A percentile compares a stretch with the other conserved stretches of the same genome.
Conservation (phyloP, 2,329 filamentous ascomycete species). For the Reticulascus tulasneorum region DNA sequence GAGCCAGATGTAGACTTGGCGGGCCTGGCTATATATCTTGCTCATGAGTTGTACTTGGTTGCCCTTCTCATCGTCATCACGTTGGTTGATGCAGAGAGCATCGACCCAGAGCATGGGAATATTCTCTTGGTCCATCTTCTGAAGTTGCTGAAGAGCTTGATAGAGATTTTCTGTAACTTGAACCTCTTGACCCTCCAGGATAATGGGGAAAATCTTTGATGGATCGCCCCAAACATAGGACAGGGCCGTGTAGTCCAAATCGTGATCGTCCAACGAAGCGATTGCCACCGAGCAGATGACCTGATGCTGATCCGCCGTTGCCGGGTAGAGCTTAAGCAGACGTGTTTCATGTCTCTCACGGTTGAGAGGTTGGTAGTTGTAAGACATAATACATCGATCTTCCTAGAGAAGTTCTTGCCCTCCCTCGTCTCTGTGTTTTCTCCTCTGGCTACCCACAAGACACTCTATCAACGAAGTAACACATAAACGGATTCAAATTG, state of each 20-base stretch:
- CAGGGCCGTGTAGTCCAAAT: slow-evolving; percentile 1
- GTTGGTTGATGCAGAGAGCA: slow-evolving; percentile 7
- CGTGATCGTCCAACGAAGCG: neutral
- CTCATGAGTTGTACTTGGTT: slow-evolving; percentile 10
- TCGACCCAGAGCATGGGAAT: slow-evolving; percentile 17
- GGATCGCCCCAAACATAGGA: neutral
- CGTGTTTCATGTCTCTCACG: neutral
- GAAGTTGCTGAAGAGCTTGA: neutral
- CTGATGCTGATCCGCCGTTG: no score
- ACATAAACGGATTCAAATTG: no score
- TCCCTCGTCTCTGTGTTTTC: no score
- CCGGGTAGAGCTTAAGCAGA: neutral
- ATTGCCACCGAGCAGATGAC: neutral
- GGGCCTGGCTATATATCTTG: slow-evolving; percentile 28
- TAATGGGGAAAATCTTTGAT: neutral
- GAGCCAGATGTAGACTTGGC: slow-evolving; percentile 29
- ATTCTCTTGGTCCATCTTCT: neutral
- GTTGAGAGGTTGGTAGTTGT: slow-evolving; percentile 1
- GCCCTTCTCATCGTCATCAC: slow-evolving; percentile 4
- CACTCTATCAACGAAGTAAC: no score
- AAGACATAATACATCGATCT: no score
- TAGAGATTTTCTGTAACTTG: neutral
- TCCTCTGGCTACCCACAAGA: no score
- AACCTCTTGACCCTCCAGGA: neutral
- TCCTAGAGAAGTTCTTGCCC: no score